Evolutionary conservation across 78 protist species (phyloP).

Genomic region (Guillardia theta): DNA sequence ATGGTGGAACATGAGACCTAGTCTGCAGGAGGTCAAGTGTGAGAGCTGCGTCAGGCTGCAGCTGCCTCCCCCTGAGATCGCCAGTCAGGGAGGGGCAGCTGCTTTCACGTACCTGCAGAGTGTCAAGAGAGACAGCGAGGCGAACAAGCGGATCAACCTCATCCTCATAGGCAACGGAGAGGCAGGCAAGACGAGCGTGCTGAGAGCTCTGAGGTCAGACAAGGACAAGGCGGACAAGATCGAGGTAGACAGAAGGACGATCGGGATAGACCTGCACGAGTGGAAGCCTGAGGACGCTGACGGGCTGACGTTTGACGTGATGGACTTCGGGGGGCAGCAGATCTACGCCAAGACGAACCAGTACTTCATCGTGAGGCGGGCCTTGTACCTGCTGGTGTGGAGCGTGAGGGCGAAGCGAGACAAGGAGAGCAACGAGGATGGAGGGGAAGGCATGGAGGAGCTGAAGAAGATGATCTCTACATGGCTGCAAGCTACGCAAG

Average conservation of each 20-base stretch:
- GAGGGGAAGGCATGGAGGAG: background rate
- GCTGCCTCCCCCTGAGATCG: too few relatives aligned
- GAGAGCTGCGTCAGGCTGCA: too few relatives aligned
- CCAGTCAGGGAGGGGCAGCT: too few relatives aligned
- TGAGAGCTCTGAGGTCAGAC: background rate
- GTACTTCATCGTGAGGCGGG: background rate
- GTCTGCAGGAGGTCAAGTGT: too few relatives aligned
- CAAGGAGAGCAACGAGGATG: background rate
- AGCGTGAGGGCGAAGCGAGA: too few relatives aligned
- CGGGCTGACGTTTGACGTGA: background rate
- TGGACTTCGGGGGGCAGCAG: background rate
- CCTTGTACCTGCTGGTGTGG: background rate
- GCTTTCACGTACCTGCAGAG: too few relatives aligned
- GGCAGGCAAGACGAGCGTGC: background rate
- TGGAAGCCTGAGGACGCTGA: background rate
- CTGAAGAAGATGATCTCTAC: background rate
- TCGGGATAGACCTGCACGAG: background rate
- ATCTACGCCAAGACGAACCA: background rate
- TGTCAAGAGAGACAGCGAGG: background rate
- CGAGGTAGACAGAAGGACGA: background rate
- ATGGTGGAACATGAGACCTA: too few relatives aligned
- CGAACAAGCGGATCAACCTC: background rate
- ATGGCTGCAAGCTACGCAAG: background rate
- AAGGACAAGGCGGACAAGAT: background rate
- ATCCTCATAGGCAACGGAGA: background rate